phyloP scores from a whole-genome alignment of 495 filamentous ascomycete genomes.

The Xylaria flabelliformis region DNA sequence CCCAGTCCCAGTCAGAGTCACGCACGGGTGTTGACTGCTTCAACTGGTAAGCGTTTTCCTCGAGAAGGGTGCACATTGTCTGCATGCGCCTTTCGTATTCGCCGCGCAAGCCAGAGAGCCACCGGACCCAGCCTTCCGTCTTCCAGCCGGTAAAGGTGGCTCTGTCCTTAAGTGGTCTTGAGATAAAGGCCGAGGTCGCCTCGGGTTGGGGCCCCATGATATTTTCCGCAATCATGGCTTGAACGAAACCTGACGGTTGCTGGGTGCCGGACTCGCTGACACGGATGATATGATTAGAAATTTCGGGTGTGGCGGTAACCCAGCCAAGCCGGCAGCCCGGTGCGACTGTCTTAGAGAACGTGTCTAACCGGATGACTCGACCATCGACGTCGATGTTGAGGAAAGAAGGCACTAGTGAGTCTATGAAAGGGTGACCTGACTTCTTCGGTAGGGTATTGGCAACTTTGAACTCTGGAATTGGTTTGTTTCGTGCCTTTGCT shows the following conservation, averaged over 20 bases:
- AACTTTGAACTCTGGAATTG: conserved; percentile 31
- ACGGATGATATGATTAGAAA: conserved; percentile 71
- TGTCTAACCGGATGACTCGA: conserved; percentile 83
- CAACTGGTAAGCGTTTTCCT: conserved; percentile 66
- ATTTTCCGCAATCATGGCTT: conserved; percentile 77
- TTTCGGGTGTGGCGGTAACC: conserved; percentile 78
- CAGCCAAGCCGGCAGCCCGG: conserved; percentile 83
- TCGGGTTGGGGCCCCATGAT: conserved; percentile 70
- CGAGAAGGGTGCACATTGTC: conserved; percentile 72
- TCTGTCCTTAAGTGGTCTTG: conserved; percentile 37
- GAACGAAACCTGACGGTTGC: conserved; percentile 87
- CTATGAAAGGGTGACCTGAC: conserved; percentile 78
- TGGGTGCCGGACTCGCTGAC: conserved; percentile 74
- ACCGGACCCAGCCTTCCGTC: conserved; percentile 84
- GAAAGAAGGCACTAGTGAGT: conserved; percentile 81
- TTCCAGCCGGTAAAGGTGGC: conserved; percentile 67
- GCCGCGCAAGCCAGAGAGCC: conserved; percentile 82
- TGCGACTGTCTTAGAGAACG: conserved; percentile 83
- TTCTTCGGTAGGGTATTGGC: conserved; percentile 52
- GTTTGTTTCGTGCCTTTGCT: conserved; percentile 51
- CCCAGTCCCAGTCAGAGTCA: conserved; percentile 59
- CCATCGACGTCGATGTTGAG: conserved; percentile 78
- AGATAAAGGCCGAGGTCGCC: conserved; percentile 44
- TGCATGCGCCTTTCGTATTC: conserved; percentile 84
- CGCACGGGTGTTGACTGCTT: conserved; percentile 52